phyloP scores from a whole-genome alignment of 2,329 filamentous ascomycete species.

The Escovopsis sp. region DNA sequence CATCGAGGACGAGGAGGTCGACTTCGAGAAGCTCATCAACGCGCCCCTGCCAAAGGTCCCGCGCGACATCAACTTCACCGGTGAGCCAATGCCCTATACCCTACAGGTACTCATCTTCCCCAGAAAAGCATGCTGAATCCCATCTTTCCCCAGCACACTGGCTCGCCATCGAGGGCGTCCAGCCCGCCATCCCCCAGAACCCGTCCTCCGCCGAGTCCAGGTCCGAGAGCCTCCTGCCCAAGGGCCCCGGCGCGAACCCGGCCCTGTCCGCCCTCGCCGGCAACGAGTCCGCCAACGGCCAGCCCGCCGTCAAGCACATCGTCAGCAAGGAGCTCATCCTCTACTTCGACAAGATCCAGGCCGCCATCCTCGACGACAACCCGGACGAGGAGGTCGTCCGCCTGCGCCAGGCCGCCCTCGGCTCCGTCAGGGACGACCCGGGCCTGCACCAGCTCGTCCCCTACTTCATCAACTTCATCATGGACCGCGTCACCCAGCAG shows the following conservation, averaged over 20 bases:
- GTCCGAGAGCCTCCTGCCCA: constrained; percentile 73
- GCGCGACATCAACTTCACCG: constrained; percentile 80
- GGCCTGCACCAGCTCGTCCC: constrained; percentile 90
- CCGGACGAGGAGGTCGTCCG: constrained; percentile 60
- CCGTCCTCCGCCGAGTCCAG: constrained; percentile 74
- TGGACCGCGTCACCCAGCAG: constrained; percentile 89
- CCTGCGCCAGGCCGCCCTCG: constrained; percentile 70
- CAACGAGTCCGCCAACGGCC: constrained; percentile 69
- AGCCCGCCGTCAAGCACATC: constrained; percentile 88
- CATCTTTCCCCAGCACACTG: constrained; percentile 56
- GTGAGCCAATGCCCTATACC: constrained; percentile 25
- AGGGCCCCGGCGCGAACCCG: constrained; percentile 77
- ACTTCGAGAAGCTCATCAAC: constrained; percentile 98
- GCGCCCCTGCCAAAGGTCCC: constrained; percentile 89
- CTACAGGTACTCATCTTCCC: too few relatives aligned
- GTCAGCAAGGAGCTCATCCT: constrained; percentile 91
- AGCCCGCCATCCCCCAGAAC: constrained; percentile 93
- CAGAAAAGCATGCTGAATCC: constrained; percentile 3
- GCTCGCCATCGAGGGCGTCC: constrained; percentile 93
- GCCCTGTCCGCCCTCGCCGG: constrained; percentile 70
- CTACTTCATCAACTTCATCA: constrained; percentile 92
- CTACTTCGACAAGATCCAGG: constrained; percentile 92
- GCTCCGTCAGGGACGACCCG: constrained; percentile 75
- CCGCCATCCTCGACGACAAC: constrained; percentile 73
- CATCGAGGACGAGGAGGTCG: constrained; percentile 94